phyloP scores from a whole-genome alignment of 805 yeast genomes.

The Wickerhamiella siamensis region DNA sequence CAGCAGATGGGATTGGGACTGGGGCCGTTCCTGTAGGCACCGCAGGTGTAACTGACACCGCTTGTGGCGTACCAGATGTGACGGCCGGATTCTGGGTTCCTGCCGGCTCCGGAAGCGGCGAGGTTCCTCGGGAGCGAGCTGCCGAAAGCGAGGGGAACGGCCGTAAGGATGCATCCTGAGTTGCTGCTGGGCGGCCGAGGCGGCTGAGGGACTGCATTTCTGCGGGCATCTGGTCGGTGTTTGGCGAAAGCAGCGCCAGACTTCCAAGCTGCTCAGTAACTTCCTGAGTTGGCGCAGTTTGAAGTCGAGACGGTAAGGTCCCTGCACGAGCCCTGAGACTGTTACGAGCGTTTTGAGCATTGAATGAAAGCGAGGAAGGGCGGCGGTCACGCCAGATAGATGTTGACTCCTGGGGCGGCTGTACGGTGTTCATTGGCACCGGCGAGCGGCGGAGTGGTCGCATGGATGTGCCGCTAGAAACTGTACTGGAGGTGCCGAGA shows the following conservation, averaged over 20 bases:
- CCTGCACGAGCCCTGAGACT: conserved; percentile 53
- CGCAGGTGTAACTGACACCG: too few species aligned
- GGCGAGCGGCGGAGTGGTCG: too few species aligned
- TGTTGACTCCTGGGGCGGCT: neutral
- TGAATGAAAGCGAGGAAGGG: conserved; percentile 7
- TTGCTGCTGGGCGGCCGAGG: conserved; percentile 4
- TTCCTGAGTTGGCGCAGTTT: conserved; percentile 12
- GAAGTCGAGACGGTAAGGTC: conserved; percentile 54
- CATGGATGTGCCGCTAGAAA: too few species aligned
- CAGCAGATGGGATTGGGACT: too few species aligned
- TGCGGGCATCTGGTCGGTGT: conserved; percentile 10
- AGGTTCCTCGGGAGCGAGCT: conserved; percentile 11
- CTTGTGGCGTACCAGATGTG: neutral
- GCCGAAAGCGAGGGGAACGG: conserved; percentile 4
- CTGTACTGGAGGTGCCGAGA: too few species aligned
- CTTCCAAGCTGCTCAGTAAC: conserved; percentile 21
- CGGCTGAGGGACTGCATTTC: conserved; percentile 1
- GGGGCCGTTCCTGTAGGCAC: too few species aligned
- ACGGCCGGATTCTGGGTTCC: conserved; percentile 7
- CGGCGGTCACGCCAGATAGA: conserved; percentile 10
- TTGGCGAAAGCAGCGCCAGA: conserved; percentile 24
- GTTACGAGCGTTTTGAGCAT: neutral
- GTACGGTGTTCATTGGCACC: neutral
- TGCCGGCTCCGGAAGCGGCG: conserved; percentile 14
- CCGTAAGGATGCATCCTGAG: conserved; percentile 3